Conservation (phyloP, 2,329 filamentous ascomycete species). For the Phaeosphaeria sp. region DNA sequence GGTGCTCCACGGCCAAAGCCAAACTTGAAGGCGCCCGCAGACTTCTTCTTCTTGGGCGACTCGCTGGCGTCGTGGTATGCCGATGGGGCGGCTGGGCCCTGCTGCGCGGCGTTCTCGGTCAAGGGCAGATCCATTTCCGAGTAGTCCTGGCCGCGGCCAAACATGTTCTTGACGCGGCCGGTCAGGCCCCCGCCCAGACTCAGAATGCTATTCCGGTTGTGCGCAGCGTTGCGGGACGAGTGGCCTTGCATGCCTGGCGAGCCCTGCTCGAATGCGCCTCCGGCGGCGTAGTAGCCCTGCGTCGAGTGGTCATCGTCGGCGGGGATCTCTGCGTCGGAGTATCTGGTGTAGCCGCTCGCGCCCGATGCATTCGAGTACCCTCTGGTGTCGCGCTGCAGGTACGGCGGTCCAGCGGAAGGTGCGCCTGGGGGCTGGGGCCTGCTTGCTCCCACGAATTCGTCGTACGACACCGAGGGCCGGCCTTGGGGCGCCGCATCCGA, state of each 20-base stretch:
- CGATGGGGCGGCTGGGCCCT: conserved; percentile 48
- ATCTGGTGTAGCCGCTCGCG: conserved; percentile 86
- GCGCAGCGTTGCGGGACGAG: conserved; percentile 62
- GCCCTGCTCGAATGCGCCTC: conserved; percentile 64
- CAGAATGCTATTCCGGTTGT: conserved; percentile 86
- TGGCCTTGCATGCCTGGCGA: conserved; percentile 55
- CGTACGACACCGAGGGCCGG: conserved; percentile 89
- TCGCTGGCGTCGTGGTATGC: conserved; percentile 42
- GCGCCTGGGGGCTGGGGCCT: conserved; percentile 52
- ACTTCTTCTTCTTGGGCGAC: conserved; percentile 46
- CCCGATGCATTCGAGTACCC: conserved; percentile 79
- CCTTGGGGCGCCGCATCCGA: conserved; percentile 67
- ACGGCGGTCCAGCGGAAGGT: conserved; percentile 45
- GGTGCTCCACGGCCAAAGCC: conserved; percentile 84
- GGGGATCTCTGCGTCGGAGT: conserved; percentile 87
- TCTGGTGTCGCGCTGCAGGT: conserved; percentile 46
- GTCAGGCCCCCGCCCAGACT: conserved; percentile 85
- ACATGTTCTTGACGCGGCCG: conserved; percentile 85
- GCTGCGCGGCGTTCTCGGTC: conserved; percentile 73
- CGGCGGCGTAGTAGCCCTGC: conserved; percentile 78
- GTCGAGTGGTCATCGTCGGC: conserved; percentile 76
- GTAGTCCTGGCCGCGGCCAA: conserved; percentile 86
- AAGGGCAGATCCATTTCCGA: conserved; percentile 98
- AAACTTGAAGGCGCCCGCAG: conserved; percentile 79
- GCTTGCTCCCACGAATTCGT: conserved; percentile 84